These are phyloP conservation scores for Raphidocelis subcapitata DNA, from an alignment of 139 green algal genomes.

Conservation along the genomic window DNA sequence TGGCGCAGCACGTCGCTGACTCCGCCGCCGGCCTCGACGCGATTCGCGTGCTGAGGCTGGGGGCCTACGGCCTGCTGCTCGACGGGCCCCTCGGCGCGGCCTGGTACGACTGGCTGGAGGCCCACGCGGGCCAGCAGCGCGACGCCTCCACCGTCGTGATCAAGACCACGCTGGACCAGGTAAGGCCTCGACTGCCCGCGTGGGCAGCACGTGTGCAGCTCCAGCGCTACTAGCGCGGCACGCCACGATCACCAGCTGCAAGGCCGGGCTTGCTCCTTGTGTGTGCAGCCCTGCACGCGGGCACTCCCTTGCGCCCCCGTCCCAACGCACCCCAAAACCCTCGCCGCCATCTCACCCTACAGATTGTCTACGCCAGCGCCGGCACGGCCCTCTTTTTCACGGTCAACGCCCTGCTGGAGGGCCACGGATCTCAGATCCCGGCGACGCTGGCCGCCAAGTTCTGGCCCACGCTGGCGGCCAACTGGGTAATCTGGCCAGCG, in stretches of 20 bases:
- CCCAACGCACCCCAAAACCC: too few relatives aligned
- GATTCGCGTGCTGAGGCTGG: constrained; percentile 27
- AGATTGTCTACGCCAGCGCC: constrained; percentile 1
- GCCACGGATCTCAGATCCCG: constrained; percentile 15
- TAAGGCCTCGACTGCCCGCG: constrained; percentile 32
- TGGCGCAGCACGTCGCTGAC: constrained; percentile 43
- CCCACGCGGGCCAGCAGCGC: constrained; percentile 32
- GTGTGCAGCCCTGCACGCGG: too few relatives aligned
- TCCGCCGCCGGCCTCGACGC: constrained; percentile 30
- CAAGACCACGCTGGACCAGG: constrained; percentile 50
- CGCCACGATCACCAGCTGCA: too few relatives aligned
- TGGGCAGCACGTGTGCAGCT: too few relatives aligned
- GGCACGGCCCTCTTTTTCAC: constrained; percentile 42
- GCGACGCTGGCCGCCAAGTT: constrained; percentile 32
- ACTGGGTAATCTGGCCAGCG: constrained; percentile 48
- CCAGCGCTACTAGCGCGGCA: not conserved
- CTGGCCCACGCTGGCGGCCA: constrained; percentile 40
- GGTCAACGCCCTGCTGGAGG: constrained; percentile 32
- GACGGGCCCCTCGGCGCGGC: constrained; percentile 47
- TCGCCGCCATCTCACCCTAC: too few relatives aligned
- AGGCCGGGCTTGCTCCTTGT: too few relatives aligned
- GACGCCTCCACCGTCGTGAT: constrained; percentile 35
- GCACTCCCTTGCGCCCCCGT: too few relatives aligned
- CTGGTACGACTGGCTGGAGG: constrained; percentile 47
- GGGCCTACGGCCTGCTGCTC: constrained; percentile 52